Base-by-base conservation (phyloP, 768 basidiomycete genomes). In the Mycena polygramma region DNA sequence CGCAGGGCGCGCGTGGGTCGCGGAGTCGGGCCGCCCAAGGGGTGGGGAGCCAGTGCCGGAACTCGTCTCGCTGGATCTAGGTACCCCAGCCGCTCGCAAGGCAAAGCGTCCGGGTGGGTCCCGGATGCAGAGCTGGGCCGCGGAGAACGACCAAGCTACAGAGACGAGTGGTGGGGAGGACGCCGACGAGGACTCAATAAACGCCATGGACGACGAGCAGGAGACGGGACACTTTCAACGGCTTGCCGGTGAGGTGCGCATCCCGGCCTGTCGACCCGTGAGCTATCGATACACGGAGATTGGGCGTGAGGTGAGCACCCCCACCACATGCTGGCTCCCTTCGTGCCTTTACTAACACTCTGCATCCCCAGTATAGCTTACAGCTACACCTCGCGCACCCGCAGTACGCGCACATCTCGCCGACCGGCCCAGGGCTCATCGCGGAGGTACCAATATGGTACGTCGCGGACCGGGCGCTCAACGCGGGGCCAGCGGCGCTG, bases 261-360 rank as follows among this genome's bases (percentile, higher is more conserved):
- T 74, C 41, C 73, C 73, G 11, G 63, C 73, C 1, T 72, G 70
- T 35, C 67, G 73, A 14, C 73, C 73, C n/a, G 67, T 67, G 22
- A 74, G 73, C 57, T 74, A 69, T 48, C 66, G 73, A 20, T 74
- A 74, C 64, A 74, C 73, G 3, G 61, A 74, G 30, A 63, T 69
- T 19, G 73, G 73, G 14, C 68, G 70, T 54, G 73, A 74, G 69
- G 73, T 74, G 30, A 57, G 66, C 24, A 26, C n/a, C 7, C 2
- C 2, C 22, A 22, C 22, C 22, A 20, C n/a, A n/a, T 41, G 20
- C 37, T 19, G 15, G 39, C 37, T 39, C 36, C 22, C 14, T n/a
- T n/a, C n/a, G n/a, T n/a, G n/a, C n/a, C n/a, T 57, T 41, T 11
- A 10, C 7, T 8, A 39, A 22, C 19, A 19, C 17, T 36, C 17